Evolutionary conservation across 2,329 filamentous ascomycete species (phyloP), one percentile per base, ranked within the genome.

Genomic region (Spiromastix sp.): DNA sequence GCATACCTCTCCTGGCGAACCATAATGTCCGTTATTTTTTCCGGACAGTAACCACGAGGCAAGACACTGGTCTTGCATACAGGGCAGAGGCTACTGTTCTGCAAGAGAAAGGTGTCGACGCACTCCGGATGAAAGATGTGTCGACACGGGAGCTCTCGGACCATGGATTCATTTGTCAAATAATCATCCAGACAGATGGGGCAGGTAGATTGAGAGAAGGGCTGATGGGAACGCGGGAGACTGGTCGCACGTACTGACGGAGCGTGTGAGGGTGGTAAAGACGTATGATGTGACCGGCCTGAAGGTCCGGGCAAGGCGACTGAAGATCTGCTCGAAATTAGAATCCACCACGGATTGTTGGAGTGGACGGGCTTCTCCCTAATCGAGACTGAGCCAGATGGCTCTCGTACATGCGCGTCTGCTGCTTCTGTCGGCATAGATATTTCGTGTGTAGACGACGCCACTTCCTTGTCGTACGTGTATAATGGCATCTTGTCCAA

Each of bases 91-190:
- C 84, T 93, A 52, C 83, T 93, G 52, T 81, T 80, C 36, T 77
- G 70, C 28, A 72, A 69, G 9, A 96, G 67, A 49, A 91, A 94
- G 15, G 79, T 73, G 51, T 96, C 87, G 44, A 96, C 87, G 51
- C 91, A 98, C 44, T 83, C 80, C 0, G 84, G 81, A 46, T 98
- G 89, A 58, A 87, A 98, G 38, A 96, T 89, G 55, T 98, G 91
- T 1, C 81, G 78, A 48, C 91, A 98, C 0, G 85, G 77, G 2
- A 96, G 67, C 58, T 95, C 83, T 37, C 86, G 81, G 37, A 96
- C 86, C 13, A 77, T 72, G 0, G 83, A 81, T 12, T 69, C 61
- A 24, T 74, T 72, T 11, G 77, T 71, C 18, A 81, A 70, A 50
- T 85, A 96, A 40, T 84, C 76, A 36, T 85, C 82, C 1, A 93